phyloP scores from a whole-genome alignment of 345 rosid species.

The Gossypium herbaceum region DNA sequence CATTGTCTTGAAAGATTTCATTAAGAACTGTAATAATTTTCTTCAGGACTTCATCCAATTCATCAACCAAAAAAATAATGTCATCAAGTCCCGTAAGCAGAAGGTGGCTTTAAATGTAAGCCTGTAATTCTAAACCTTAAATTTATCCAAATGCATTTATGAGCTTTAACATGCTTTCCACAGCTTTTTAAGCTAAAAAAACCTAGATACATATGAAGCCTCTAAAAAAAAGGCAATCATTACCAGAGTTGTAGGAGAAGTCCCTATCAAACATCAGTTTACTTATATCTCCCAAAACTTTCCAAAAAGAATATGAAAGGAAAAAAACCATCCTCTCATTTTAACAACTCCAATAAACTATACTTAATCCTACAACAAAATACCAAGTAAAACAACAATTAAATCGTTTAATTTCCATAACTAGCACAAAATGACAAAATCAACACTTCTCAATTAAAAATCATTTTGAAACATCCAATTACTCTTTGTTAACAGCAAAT shows the following conservation, averaged over 20 bases:
- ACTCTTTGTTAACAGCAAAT: neutral
- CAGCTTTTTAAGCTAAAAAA: neutral
- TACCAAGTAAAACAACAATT: neutral
- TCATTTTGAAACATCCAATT: neutral
- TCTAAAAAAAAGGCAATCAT: neutral
- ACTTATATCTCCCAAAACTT: neutral
- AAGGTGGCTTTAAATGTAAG: neutral
- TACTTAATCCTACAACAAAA: neutral
- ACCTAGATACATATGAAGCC: neutral
- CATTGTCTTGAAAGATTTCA: neutral
- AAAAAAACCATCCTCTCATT: neutral
- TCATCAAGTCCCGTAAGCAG: neutral
- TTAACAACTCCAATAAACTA: neutral
- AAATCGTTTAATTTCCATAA: neutral
- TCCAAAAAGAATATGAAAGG: neutral
- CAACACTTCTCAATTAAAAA: neutral
- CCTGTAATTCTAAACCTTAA: neutral
- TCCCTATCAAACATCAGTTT: neutral
- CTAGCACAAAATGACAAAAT: neutral
- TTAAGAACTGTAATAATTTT: neutral
- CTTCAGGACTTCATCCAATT: neutral
- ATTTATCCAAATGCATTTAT: neutral
- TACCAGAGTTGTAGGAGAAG: neutral
- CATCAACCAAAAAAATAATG: neutral
- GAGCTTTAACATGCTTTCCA: neutral